Base-by-base conservation (phyloP, 164 flowering plant genomes). In the Kalanchoe fedtschenkoi region DNA sequence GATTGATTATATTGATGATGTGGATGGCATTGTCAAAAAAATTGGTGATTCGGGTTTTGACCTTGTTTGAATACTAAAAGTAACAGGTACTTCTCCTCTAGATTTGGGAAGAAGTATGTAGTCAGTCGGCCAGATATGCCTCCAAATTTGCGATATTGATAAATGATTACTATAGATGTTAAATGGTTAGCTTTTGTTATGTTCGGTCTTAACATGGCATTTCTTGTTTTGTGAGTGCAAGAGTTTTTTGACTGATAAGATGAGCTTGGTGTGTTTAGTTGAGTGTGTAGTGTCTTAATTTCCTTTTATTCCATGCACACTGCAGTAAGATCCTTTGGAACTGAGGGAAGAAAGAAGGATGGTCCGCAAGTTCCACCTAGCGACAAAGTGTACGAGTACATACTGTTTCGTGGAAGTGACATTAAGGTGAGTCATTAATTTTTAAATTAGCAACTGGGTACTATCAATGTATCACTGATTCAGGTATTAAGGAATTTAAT, bases 341-440 rank as follows among this genome's bases (percentile, higher is more conserved):
- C 93, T 4, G 97, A 90, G 78, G 97, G 93, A 24, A 74, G 97
- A 54, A 90, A 84, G 69, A 86, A 84, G 62, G 89, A 88, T 74
- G 95, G 95, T 24, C 87, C 84, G 34, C 95, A 90, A 77, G 70
- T 90, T 58, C 91, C 87, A 42, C 82, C 91, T 24, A 78, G 80
- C 55, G 97, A 90, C 63, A 88, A 82, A 74, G 80, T 88, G 54
- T 90, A 83, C 65, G 91, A 88, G 59, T 88, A 82, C 76, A 90
- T 90, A 66, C 68, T 90, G 60, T 88, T 90, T 65, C 89, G 93
- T 58, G 97, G 95, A 59, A 86, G 83, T 76, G 97, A 90, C 69
- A 88, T 90, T 68, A 90, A 88, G 90, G 97, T 87, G 6, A 24
- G 56, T 24, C 24, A 1, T 47, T 30, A 76, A 47, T 37, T 19